Evolutionary conservation across 164 flowering plant genomes (phyloP).

Genomic region (Nelumbo lutea): DNA sequence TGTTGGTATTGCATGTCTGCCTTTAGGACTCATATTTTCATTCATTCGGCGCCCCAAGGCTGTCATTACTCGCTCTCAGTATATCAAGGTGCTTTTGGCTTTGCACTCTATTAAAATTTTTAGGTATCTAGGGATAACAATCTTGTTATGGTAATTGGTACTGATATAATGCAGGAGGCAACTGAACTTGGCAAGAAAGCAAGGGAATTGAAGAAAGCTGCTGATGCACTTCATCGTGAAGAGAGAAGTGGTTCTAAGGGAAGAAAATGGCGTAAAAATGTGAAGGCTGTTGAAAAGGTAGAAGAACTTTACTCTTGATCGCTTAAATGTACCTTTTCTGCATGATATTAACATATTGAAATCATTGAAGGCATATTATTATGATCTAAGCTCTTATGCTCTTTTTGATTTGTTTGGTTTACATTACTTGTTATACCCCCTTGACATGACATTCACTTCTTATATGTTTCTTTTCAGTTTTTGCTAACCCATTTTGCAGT

Average conservation of each 20-base stretch:
- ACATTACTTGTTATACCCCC: too few relatives aligned
- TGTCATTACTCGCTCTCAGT: slow-evolving; percentile 97
- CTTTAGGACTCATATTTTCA: slow-evolving; percentile 81
- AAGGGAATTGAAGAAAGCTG: slow-evolving; percentile 87
- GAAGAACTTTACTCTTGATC: not conserved
- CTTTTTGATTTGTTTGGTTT: too few relatives aligned
- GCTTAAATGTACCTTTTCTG: not conserved
- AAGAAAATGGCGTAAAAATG: slow-evolving; percentile 97
- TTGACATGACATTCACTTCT: too few relatives aligned
- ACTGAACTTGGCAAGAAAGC: slow-evolving; percentile 95
- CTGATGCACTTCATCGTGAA: slow-evolving; percentile 93
- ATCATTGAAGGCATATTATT: too few relatives aligned
- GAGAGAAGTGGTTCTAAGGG: slow-evolving; percentile 92
- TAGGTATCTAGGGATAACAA: not conserved
- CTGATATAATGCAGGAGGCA: slow-evolving; percentile 63
- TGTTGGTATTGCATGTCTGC: slow-evolving; percentile 90
- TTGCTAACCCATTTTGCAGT: too few relatives aligned
- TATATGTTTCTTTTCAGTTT: too few relatives aligned
- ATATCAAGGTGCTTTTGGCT: slow-evolving; percentile 65
- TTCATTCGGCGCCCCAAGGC: slow-evolving; percentile 94
- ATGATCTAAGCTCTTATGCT: too few relatives aligned
- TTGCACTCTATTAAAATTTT: not conserved
- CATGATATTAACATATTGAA: not conserved
- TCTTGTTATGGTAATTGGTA: slow-evolving; percentile 8
- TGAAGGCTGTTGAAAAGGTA: slow-evolving; percentile 93